phyloP scores from a whole-genome alignment of 495 filamentous ascomycete genomes.

The Pseudevernia furfuracea region DNA sequence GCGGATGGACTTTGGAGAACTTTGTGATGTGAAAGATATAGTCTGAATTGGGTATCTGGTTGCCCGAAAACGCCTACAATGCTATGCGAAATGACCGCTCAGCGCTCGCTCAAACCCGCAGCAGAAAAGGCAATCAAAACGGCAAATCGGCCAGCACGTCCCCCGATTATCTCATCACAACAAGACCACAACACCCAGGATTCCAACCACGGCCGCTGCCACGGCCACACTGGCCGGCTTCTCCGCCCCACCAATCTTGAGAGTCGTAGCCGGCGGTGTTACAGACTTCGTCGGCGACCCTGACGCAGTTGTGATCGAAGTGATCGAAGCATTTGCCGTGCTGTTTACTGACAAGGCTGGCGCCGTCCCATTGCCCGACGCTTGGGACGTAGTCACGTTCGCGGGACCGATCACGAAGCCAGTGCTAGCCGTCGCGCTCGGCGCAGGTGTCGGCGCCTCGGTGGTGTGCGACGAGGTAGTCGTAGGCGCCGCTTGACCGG shows the following conservation, averaged over 20 bases:
- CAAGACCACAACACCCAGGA: neutral
- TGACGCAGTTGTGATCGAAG: neutral
- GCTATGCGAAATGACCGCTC: neutral
- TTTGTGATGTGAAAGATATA: neutral
- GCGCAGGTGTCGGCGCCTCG: neutral
- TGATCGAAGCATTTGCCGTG: neutral
- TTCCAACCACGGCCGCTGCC: neutral
- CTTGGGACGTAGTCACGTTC: neutral
- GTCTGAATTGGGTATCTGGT: neutral
- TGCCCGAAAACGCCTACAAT: neutral
- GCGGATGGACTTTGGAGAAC: neutral
- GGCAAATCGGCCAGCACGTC: neutral
- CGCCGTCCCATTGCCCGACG: neutral
- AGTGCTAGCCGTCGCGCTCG: neutral
- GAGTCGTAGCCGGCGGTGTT: neutral
- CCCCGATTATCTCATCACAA: neutral
- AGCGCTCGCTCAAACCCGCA: slow-evolving; percentile 4
- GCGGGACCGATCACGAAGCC: neutral
- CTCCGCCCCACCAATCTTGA: neutral
- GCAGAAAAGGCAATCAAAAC: neutral
- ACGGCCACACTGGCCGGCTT: neutral
- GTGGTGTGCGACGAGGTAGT: neutral
- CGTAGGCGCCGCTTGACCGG: neutral
- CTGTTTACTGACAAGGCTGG: neutral
- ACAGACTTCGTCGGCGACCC: neutral